Conservation (phyloP, 805 yeast genomes). For the Clavispora santaluciae region DNA sequence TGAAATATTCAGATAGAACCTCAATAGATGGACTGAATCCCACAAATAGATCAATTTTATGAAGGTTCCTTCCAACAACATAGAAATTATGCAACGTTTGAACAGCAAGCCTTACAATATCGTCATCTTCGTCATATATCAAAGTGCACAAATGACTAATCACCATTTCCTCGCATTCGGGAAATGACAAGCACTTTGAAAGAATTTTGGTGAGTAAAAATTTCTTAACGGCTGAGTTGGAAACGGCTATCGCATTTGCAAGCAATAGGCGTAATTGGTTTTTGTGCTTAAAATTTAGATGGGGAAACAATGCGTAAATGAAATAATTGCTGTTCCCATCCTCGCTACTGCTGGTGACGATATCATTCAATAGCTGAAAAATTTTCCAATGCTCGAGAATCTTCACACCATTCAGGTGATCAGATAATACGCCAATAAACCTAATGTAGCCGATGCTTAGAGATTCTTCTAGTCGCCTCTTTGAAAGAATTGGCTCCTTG, state of each 20-base stretch:
- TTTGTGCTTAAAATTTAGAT: slow-evolving; percentile 54
- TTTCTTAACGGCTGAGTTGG: slow-evolving; percentile 47
- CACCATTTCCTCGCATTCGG: slow-evolving; percentile 43
- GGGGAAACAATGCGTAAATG: slow-evolving; percentile 51
- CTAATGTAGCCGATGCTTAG: slow-evolving; percentile 72
- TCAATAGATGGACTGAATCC: slow-evolving; percentile 50
- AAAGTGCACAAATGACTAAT: slow-evolving; percentile 57
- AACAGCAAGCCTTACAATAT: slow-evolving; percentile 18
- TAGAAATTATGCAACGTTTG: slow-evolving; percentile 19
- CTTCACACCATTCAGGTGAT: slow-evolving; percentile 55
- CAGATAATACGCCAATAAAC: slow-evolving; percentile 69
- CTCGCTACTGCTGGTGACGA: slow-evolving; percentile 45
- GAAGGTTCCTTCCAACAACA: slow-evolving; percentile 19
- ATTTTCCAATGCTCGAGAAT: slow-evolving; percentile 80
- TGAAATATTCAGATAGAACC: slow-evolving; percentile 18
- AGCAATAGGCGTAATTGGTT: slow-evolving; percentile 68
- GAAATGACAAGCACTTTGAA: slow-evolving; percentile 31
- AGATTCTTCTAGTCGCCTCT: slow-evolving; percentile 54
- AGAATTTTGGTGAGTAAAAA: slow-evolving; percentile 54
- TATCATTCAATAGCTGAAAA: slow-evolving; percentile 72
- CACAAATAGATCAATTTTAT: slow-evolving; percentile 48
- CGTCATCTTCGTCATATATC: slow-evolving; percentile 52
- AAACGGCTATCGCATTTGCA: slow-evolving; percentile 56
- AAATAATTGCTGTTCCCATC: slow-evolving; percentile 42
- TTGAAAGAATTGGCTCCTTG: slow-evolving; percentile 68